Percentiles rank a stretch among this genome's conserved stretches.
Evolutionary conservation across 805 yeast species (phyloP).

Genomic region (Soucietia sequanensis): DNA sequence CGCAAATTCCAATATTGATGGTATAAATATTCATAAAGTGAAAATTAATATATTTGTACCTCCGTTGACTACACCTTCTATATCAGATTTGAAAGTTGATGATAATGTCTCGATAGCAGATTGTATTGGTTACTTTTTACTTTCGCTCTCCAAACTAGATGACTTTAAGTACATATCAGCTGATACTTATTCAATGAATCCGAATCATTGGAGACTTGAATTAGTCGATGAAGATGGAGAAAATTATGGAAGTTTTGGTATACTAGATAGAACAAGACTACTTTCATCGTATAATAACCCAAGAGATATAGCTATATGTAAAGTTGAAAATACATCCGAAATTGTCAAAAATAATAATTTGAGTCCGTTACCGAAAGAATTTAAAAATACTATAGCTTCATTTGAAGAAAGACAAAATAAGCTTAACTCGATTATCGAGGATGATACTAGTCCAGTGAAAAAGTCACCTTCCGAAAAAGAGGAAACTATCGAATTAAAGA

Average conservation of each 20-base stretch:
- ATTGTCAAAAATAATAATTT: constrained; percentile 44
- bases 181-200: constrained; percentile 33
- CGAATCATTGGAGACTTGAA: constrained; percentile 73
- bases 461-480: constrained; percentile 11
- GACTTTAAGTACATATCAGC: constrained; percentile 16
- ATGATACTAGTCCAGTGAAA: constrained; percentile 11
- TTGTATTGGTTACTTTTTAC: constrained; percentile 40
- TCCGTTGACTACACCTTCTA: constrained; percentile 25
- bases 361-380: constrained; percentile 55
- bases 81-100: constrained; percentile 22
- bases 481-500: constrained; percentile 8
- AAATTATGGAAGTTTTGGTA: constrained; percentile 88
- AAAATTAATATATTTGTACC: constrained; percentile 32
- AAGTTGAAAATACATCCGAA: constrained; percentile 48
- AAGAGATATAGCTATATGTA: constrained; percentile 77
- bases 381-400: constrained; percentile 21
- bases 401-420: constrained; percentile 13
- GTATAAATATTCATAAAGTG: constrained; percentile 7
- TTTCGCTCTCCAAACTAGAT: constrained; percentile 22
- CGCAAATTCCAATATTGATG: constrained; percentile 26
- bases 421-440: constrained; percentile 9
- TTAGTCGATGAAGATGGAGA: constrained; percentile 94
- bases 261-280: constrained; percentile 65
- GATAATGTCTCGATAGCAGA: constrained; percentile 32
- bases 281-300: constrained; percentile 70